Base-by-base conservation (phyloP, 2,329 filamentous ascomycete species). In the Thermomyces lanuginosus region DNA sequence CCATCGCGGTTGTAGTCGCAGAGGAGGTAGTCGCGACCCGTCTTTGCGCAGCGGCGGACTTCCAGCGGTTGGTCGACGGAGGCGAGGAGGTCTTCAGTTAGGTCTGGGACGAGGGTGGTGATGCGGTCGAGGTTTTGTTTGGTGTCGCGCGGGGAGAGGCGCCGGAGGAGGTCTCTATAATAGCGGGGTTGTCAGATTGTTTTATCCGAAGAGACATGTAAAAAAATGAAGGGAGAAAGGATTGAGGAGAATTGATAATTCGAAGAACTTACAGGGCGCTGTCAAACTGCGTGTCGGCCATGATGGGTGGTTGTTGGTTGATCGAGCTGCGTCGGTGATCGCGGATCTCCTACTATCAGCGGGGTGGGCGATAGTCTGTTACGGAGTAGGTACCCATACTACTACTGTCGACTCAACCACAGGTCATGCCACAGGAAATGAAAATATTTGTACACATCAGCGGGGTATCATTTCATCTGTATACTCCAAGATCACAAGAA, bases 1-100 rank as follows among this genome's bases (percentile, higher is more conserved):
- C 89, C 89, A 58, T 98, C 89, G 38, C 89, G 84, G 67, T 98
- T 98, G 69, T 98, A 98, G 68, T 98, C 89, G 66, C 89, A 98
- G 46, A 93, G 78, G 27, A 98, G 72, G 63, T 92, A 98, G 60
- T 95, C 89, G 41, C 86, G 79, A 43, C 83, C 82, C 16, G 81
- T 78, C 57, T 84, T 79, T 42, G 72, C 72, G 65, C 89, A 95
- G 39, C 80, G 77, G 43, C 77, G 75, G 36, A 91, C 69, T 33
- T 78, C 74, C 31, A 98, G 75, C 13, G 89, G 89, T 55, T 95
- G 86, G 58, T 98, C 89, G 43, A 98, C 89, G 13, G 86, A 92
- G 39, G 86, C 89, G 39, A 98, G 81, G 22, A 98, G 81, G 53
- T 98, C 89, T 65, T 98, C 89, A 46, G 86, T 89, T 33, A 98